These are phyloP conservation scores for Rhizophora apiculata DNA, from an alignment of 345 rosid species.

Conservation along the genomic window DNA sequence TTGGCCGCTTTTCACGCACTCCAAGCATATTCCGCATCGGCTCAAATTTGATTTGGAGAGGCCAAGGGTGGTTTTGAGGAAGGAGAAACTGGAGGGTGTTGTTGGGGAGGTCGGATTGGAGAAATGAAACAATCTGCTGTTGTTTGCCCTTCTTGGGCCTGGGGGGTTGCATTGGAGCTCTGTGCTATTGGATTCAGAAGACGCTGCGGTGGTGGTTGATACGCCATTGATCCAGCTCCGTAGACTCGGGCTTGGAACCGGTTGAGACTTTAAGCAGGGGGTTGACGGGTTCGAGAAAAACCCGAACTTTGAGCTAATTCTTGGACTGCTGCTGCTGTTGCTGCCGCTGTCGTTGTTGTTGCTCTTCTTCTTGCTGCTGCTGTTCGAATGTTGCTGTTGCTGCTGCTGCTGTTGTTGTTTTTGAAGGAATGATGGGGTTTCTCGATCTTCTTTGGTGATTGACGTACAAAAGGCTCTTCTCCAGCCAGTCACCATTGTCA, in stretches of 20 bases:
- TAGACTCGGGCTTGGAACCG: conserved; percentile 40
- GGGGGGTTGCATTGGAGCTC: conserved; percentile 47
- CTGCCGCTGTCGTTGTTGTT: conserved; percentile 3
- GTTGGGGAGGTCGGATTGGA: conserved; percentile 70
- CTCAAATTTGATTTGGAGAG: conserved; percentile 52
- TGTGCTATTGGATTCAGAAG: conserved; percentile 58
- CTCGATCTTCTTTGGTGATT: conserved; percentile 47
- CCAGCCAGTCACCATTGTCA: conserved; percentile 70
- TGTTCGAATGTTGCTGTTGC: background rate
- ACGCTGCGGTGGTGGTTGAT: conserved; percentile 26
- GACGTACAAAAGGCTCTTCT: conserved; percentile 82
- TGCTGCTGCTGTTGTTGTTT: conserved; percentile 16
- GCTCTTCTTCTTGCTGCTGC: background rate
- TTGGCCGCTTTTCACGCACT: conserved; percentile 60
- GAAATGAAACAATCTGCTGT: conserved; percentile 33
- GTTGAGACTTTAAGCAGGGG: conserved; percentile 53
- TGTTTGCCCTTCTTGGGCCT: conserved; percentile 23
- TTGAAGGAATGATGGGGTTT: conserved; percentile 22
- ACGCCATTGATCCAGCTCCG: conserved; percentile 53
- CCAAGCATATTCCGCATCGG: conserved; percentile 71
- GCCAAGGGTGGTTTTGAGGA: conserved; percentile 60
- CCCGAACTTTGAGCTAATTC: conserved; percentile 58
- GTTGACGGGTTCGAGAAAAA: conserved; percentile 86
- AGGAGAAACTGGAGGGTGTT: conserved; percentile 69
- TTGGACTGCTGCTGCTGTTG: conserved; percentile 34